These are phyloP conservation scores for Wallacemonas sp. DNA, from an alignment of 208 protist genomes.

Conservation along the genomic window DNA sequence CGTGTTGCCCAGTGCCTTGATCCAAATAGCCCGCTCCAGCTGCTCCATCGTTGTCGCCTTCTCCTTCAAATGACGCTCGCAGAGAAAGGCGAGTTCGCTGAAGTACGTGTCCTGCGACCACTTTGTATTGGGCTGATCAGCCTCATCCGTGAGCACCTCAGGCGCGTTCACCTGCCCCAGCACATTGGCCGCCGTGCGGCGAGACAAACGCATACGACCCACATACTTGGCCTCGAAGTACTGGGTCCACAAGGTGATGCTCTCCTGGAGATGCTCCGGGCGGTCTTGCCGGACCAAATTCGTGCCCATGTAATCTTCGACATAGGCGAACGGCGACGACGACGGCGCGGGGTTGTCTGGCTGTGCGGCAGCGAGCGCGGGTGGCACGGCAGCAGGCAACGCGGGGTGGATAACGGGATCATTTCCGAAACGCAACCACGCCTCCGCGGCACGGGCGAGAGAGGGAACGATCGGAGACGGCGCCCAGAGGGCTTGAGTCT, in stretches of 20 bases:
- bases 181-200: conserved; percentile 57
- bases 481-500: conserved; percentile 62
- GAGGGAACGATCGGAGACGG: conserved; percentile 31
- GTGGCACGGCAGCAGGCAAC: conserved; percentile 18
- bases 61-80: conserved; percentile 68
- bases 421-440: conserved; percentile 88
- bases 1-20: conserved; percentile 18
- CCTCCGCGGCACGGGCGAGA: conserved; percentile 36
- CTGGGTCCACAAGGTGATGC: conserved; percentile 58
- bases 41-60: conserved; percentile 76
- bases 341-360: background rate
- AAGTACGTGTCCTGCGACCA: conserved; percentile 82
- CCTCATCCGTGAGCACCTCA: conserved; percentile 67
- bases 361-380: background rate
- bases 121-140: conserved; percentile 76
- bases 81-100: conserved; percentile 65
- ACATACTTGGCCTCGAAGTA: conserved; percentile 50
- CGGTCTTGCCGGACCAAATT: conserved; percentile 59
- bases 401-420: conserved; percentile 81
- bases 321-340: conserved; percentile 71
- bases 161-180: conserved; percentile 43
- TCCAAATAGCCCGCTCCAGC: conserved; percentile 63
- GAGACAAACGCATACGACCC: conserved; percentile 52
- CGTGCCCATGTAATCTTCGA: conserved; percentile 88
- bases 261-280: conserved; percentile 55